phyloP scores from a whole-genome alignment of 352 stramenopile genomes.

The Phytophthora tubulina region DNA sequence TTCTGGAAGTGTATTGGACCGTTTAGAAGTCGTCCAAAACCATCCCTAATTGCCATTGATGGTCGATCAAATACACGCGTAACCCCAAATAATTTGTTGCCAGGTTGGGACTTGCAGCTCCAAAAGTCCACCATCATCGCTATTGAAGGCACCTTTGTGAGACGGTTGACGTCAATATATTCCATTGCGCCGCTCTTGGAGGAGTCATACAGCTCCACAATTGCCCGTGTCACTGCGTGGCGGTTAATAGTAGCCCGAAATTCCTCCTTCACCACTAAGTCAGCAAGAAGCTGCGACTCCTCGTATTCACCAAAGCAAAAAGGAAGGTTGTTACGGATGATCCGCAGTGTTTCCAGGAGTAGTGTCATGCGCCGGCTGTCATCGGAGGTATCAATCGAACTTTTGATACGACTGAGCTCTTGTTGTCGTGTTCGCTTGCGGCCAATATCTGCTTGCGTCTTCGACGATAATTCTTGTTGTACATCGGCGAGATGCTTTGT shows the following conservation, averaged over 20 bases:
- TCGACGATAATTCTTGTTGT: background rate
- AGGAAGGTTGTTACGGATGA: background rate
- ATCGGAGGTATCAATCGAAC: background rate
- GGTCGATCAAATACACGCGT: background rate
- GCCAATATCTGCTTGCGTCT: background rate
- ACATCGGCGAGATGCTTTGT: background rate
- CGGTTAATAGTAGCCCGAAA: conserved; percentile 3
- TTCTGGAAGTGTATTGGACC: too few species aligned
- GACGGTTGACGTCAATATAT: background rate
- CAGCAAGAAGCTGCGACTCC: background rate
- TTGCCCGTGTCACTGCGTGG: background rate
- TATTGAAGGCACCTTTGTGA: background rate
- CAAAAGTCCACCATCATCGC: background rate
- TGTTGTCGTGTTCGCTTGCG: background rate
- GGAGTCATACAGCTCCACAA: background rate
- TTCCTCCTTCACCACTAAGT: background rate
- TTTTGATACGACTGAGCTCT: background rate
- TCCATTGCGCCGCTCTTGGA: background rate
- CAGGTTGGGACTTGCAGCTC: background rate
- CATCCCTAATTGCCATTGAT: background rate
- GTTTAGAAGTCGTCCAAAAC: too few species aligned
- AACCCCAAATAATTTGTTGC: background rate
- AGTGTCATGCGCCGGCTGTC: background rate
- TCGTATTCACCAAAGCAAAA: conserved; percentile 1
- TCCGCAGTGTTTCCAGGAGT: background rate